phyloP scores from a whole-genome alignment of 139 green algal species.

The Penium margaritaceum region DNA sequence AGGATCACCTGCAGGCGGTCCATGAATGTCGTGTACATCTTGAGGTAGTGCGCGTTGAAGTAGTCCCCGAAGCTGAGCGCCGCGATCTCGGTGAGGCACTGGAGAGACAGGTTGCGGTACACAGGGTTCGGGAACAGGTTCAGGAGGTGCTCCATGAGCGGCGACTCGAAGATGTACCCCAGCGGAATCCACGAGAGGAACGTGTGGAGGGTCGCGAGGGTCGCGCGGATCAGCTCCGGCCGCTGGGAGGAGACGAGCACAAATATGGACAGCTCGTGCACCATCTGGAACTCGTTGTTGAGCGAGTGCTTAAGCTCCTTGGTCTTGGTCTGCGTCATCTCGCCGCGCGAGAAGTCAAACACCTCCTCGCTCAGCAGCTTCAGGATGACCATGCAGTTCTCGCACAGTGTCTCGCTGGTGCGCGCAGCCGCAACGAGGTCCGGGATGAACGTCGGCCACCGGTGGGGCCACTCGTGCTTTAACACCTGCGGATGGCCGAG shows the following conservation, averaged over 20 bases:
- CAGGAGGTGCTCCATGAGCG: constrained; percentile 83
- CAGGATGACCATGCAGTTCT: constrained; percentile 97
- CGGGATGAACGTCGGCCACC: constrained; percentile 85
- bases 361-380: constrained; percentile 93
- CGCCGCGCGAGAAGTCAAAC: constrained; percentile 91
- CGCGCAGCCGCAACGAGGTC: constrained; percentile 86
- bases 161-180: constrained; percentile 95
- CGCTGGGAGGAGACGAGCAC: constrained; percentile 69
- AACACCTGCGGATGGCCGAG: too few relatives aligned
- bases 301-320: constrained; percentile 89
- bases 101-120: constrained; percentile 84
- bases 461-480: constrained; percentile 88
- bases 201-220: constrained; percentile 76
- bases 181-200: constrained; percentile 92
- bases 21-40: constrained; percentile 51
- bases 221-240: constrained; percentile 63
- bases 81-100: constrained; percentile 57
- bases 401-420: constrained; percentile 88
- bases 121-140: constrained; percentile 79
- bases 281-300: constrained; percentile 86
- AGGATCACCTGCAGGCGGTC: constrained; percentile 56
- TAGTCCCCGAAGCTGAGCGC: constrained; percentile 44
- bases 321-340: constrained; percentile 90
- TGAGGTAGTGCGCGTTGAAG: constrained; percentile 54
- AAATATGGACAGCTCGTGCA: constrained; percentile 91